Evolutionary conservation across 2,329 filamentous ascomycete species (phyloP), one percentile per base, ranked within the genome.

Genomic region (Pseudocercospora pini-densiflorae): DNA sequence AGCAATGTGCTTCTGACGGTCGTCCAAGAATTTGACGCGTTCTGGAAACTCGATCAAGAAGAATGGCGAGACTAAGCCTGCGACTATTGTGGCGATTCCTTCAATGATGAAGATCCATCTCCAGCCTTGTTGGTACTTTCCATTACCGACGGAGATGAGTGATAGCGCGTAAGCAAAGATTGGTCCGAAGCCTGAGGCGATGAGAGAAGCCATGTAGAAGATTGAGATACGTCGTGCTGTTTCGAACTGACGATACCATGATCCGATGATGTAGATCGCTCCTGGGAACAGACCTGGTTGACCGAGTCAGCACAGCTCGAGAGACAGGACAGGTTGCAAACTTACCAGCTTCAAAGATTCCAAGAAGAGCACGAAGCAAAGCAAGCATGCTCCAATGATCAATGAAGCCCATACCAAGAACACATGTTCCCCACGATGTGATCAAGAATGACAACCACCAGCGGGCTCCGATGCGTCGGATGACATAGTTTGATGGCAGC

Each of bases 321-420:
- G 40, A 33, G n/a, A 31, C 21, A 63, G 23, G 36, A 19, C 40
- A 73, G 27, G 63, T 65, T n/a, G 57, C 62, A 91, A 0, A n/a
- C 16, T 55, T 31, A 55, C 90, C 87, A 16, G 86, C 69, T 54
- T 91, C 89, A 29, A 91, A 82, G 1, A 88, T 66, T 61, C 89
- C 89, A 12, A 90, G 81, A 5, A 91, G 60, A 0, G 87, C 79
- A 59, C 89, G 81, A 43, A 89, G 76, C 0, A 79, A 87, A 0
- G 85, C 80, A 47, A 90, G 76, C 23, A 83, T 75, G 1, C 75
- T 69, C 78, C 84, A 89, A n/a, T 79, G 78, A 21, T 83, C 76
- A 58, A 84, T 81, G 64, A 90, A 90, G 5, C 87, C 89, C 84
- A 90, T 89, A 2, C 87, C 72, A 24, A 90, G 84, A 83, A 89